Conservation (phyloP, 208 protist genomes). For the Endotrypanum monterogeii region DNA sequence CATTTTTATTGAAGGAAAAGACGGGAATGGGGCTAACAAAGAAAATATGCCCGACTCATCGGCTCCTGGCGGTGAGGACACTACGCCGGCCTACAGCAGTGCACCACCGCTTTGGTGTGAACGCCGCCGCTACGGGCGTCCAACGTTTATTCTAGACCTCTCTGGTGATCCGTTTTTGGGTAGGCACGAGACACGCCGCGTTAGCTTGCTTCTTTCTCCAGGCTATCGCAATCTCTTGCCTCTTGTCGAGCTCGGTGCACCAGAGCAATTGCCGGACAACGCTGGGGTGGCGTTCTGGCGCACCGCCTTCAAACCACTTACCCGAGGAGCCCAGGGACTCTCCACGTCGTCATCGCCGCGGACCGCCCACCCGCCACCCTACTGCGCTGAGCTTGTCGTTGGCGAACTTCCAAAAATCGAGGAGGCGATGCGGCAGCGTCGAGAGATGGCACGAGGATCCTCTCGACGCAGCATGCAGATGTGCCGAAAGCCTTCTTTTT, state of each 20-base stretch:
- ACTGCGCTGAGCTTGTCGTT: constrained; percentile 55
- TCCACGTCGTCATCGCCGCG: neutral
- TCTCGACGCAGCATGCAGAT: neutral
- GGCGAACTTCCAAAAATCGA: constrained; percentile 47
- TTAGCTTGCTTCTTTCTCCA: constrained; percentile 43
- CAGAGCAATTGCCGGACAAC: constrained; percentile 15
- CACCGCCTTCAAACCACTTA: neutral
- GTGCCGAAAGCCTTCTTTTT: constrained; percentile 5
- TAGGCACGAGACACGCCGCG: constrained; percentile 23
- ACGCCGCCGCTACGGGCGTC: constrained; percentile 13
- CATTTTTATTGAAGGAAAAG: constrained; percentile 2
- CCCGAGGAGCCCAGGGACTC: neutral
- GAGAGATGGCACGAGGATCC: neutral
- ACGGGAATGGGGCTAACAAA: neutral
- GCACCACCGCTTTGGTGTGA: constrained; percentile 12
- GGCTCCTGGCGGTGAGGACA: neutral
- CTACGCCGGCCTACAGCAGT: neutral
- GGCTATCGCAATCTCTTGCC: constrained; percentile 42
- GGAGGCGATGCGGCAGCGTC: constrained; percentile 12
- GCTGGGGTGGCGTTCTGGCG: constrained; percentile 32
- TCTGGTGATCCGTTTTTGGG: constrained; percentile 35
- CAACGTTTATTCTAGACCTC: constrained; percentile 34
- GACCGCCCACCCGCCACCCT: constrained; percentile 17
- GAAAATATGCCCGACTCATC: neutral
- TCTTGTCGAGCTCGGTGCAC: constrained; percentile 6